Percentiles rank a stretch among this genome's conserved stretches.
Evolutionary conservation across 2,329 filamentous ascomycete genomes (phyloP).

Genomic region (Claviceps sp.): DNA sequence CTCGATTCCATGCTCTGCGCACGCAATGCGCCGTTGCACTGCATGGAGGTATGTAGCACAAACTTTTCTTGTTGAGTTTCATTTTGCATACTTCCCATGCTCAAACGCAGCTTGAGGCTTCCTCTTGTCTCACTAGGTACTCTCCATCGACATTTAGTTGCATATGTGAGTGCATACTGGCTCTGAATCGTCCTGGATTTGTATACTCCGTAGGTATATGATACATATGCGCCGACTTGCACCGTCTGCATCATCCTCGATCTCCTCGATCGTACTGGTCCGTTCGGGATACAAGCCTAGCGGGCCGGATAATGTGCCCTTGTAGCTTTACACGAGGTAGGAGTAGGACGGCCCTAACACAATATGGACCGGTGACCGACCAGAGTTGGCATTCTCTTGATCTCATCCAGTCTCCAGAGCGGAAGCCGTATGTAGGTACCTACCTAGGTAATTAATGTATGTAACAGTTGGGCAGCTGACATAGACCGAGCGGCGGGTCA

Average conservation of each 20-base stretch:
- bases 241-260: background rate
- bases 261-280: background rate
- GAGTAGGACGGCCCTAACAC: conserved; percentile 1
- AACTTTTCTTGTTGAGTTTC: no score
- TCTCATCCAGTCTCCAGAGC: background rate
- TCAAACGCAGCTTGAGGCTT: no score
- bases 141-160: no score
- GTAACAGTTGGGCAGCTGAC: background rate
- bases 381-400: background rate
- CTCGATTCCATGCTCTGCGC: no score
- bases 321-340: background rate
- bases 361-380: background rate
- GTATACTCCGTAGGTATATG: no score
- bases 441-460: no score
- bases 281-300: background rate
- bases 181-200: no score
- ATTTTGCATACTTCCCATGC: no score
- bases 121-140: no score
- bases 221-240: background rate
- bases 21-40: no score
- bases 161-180: no score
- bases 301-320: background rate
- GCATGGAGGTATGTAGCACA: no score
- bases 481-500: background rate
- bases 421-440: background rate